Percentiles rank a stretch among this genome's conserved stretches.
These are phyloP conservation scores for Globisporangium abappressorium DNA, from an alignment of 352 stramenopile species.

Conservation along the genomic window DNA sequence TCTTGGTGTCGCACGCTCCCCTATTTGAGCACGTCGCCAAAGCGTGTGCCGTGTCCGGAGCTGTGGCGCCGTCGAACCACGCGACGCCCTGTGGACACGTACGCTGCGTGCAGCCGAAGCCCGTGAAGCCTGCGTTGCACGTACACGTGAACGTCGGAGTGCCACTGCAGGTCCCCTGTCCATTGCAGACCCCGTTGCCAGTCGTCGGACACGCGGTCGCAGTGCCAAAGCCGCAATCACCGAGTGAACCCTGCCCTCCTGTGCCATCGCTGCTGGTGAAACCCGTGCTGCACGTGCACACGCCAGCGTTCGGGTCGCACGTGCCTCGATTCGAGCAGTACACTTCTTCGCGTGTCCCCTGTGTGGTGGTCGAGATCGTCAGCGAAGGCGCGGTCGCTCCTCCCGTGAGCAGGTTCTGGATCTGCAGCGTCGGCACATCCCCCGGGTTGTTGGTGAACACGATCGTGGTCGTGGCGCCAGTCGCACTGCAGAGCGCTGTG, in stretches of 20 bases:
- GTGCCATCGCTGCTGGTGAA: constrained; percentile 65
- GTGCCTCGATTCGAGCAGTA: constrained; percentile 86
- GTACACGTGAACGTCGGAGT: constrained; percentile 48
- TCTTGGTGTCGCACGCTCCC: constrained; percentile 48
- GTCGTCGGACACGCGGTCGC: constrained; percentile 37
- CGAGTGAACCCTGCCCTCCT: constrained; percentile 26
- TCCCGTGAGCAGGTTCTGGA: constrained; percentile 43
- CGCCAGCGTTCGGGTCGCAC: constrained; percentile 54
- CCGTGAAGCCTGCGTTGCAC: constrained; percentile 58
- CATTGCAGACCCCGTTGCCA: constrained; percentile 35
- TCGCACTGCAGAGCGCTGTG: constrained; percentile 32
- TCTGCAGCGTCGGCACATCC: constrained; percentile 42
- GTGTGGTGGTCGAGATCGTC: constrained; percentile 16
- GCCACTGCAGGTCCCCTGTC: constrained; percentile 41
- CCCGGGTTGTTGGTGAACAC: constrained; percentile 74
- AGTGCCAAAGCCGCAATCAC: constrained; percentile 46
- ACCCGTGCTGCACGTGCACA: constrained; percentile 65
- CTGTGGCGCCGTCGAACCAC: constrained; percentile 68
- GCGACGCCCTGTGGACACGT: constrained; percentile 49
- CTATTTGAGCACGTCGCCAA: constrained; percentile 48
- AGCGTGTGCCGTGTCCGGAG: constrained; percentile 47
- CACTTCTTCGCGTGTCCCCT: constrained; percentile 47
- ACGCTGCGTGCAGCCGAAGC: constrained; percentile 52
- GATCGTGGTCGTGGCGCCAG: constrained; percentile 47
- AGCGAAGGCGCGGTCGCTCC: constrained; percentile 14